Evolutionary conservation across 208 protist species (phyloP).

Genomic region (Eutreptiella sp.): DNA sequence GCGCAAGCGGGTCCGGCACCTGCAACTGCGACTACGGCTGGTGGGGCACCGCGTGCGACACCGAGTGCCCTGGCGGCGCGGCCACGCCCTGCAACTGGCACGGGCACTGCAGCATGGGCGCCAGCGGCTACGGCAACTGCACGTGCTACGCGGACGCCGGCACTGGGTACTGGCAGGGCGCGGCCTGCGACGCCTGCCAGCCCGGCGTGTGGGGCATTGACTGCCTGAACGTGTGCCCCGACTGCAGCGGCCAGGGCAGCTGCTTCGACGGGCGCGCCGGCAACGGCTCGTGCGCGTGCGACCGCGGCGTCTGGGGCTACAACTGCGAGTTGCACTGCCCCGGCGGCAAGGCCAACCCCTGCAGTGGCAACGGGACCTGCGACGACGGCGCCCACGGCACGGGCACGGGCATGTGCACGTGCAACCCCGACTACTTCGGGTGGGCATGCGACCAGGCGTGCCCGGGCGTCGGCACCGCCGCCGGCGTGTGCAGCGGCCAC

Average conservation of each 20-base stretch:
- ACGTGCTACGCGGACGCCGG: constrained; percentile 12
- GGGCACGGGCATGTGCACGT: too few species aligned
- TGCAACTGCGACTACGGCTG: constrained; percentile 17
- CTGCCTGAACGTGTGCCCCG: constrained; percentile 7
- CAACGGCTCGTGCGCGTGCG: constrained; percentile 13
- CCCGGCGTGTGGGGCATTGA: not conserved
- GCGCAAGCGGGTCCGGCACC: constrained; percentile 15
- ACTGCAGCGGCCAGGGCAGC: not conserved
- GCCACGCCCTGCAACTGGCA: constrained; percentile 22
- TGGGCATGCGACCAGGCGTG: too few species aligned
- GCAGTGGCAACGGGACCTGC: constrained; percentile 21
- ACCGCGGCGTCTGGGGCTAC: constrained; percentile 15
- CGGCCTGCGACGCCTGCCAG: constrained; percentile 8
- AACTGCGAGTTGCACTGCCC: constrained; percentile 21
- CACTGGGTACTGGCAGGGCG: constrained; percentile 16
- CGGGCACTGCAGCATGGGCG: constrained; percentile 1
- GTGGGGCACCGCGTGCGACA: not conserved
- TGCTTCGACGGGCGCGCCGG: constrained; percentile 11
- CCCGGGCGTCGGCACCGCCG: not conserved
- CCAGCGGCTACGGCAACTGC: constrained; percentile 6
- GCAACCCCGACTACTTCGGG: too few species aligned
- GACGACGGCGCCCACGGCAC: constrained; percentile 2
- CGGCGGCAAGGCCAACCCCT: constrained; percentile 12
- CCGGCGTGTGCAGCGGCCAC: not conserved
- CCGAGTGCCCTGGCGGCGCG: constrained; percentile 21